Percentiles rank a stretch among this genome's conserved stretches.
Conservation (phyloP, 2,329 filamentous ascomycete species). For the Calonectria honghensis region DNA sequence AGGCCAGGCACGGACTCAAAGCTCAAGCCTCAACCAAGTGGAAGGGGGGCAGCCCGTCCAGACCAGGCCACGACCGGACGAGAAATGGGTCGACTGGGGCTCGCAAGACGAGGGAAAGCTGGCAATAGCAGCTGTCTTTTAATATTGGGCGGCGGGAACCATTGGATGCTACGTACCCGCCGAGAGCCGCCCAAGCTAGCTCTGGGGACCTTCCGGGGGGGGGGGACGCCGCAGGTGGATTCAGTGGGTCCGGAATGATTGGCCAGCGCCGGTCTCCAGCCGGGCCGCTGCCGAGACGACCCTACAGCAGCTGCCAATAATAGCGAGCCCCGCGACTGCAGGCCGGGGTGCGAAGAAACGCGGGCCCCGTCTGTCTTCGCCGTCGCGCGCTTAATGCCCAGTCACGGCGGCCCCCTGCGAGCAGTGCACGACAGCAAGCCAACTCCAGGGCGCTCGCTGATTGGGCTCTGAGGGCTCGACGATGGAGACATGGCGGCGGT, state of each 20-base stretch:
- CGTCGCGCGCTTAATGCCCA: conserved; percentile 43
- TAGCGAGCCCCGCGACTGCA: conserved; percentile 47
- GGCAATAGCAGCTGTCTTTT: conserved; percentile 14
- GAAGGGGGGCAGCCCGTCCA: not conserved
- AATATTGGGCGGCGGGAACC: conserved; percentile 7
- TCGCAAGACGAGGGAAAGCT: conserved; percentile 8
- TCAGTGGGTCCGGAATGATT: conserved; percentile 50
- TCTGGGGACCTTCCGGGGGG: not conserved
- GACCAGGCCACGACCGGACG: conserved; percentile 15
- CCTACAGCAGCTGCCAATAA: conserved; percentile 44
- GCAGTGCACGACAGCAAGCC: conserved; percentile 14
- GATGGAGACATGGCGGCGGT: conserved; percentile 33
- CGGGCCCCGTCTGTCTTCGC: not conserved
- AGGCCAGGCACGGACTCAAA: conserved; percentile 1
- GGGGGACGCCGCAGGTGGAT: conserved; percentile 44
- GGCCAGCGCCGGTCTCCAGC: conserved; percentile 36
- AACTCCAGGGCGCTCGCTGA: not conserved
- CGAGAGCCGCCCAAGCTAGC: conserved; percentile 32
- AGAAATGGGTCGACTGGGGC: conserved; percentile 39
- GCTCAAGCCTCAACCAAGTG: not conserved
- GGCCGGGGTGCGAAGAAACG: conserved; percentile 45
- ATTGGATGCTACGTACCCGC: conserved; percentile 37
- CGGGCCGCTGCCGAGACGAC: conserved; percentile 47
- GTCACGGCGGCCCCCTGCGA: not conserved
- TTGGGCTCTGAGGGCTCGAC: conserved; percentile 24